Base-by-base conservation (phyloP, 2,329 filamentous ascomycete species). In the Orbilia blumenaviensis region DNA sequence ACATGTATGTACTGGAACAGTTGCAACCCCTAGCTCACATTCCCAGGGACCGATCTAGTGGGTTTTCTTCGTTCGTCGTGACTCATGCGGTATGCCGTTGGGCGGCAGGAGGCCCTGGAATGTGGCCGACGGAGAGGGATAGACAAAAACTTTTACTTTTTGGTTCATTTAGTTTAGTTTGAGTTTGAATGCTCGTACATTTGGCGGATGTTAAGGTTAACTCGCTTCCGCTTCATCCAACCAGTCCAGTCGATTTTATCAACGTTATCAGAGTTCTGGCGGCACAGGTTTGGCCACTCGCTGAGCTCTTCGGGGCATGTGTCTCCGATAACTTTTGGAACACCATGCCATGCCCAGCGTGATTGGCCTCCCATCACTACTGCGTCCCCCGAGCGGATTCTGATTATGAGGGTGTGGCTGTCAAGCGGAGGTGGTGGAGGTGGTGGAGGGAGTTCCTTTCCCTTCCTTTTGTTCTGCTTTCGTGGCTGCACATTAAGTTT, bases 201-300 rank as follows among this genome's bases (percentile, higher is more conserved):
- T 83, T 98, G 94, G 77, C 94, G 87, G 8, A 97, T 92, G 82
- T 98, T 98, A 54, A 98, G 81, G 82, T 98, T 98, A 80, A 98
- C 89, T 77, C 94, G 87, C 84, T 97, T 97, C 54, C 88, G 89
- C 77, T 84, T 85, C 91, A 98, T 94, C 94, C 94, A 98, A 1
- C 92, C 92, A 79, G 86, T 87, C 92, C 93, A 97, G 42, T 85
- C 85, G 60, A 88, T 18, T 52, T 44, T 61, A 23, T 73, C 56
- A 81, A 84, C 44, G 84, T 86, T 85, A 8, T 50, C 46, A 12
- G 0, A 46, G 76, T 32, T 58, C 72, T 8, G 82, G 85, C 7
- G 94, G 94, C 21, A 46, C 16, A 32, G 58, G 23, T 16, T 63
- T 21, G 72, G 72, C 94, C 94, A 98, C 44, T 90, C 85, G 68